Percentiles rank a stretch among this genome's conserved stretches.
These are phyloP conservation scores for Podosphaera xanthii DNA, from an alignment of 2,329 filamentous ascomycete species.

Conservation along the genomic window DNA sequence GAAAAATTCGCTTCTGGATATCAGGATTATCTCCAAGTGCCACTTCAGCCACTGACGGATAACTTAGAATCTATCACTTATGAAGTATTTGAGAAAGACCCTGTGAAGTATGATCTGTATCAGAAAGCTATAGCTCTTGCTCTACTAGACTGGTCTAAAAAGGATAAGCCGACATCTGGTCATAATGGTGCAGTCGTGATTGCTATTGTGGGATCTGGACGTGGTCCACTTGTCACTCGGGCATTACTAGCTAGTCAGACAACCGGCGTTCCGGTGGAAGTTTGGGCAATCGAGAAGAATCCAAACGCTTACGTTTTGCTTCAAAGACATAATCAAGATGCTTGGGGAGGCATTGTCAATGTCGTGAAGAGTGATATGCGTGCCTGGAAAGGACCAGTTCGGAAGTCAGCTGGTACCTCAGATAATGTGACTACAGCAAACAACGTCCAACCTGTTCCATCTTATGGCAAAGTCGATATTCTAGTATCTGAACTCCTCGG, in stretches of 20 bases:
- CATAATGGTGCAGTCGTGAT: constrained; percentile 53
- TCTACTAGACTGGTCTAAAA: constrained; percentile 51
- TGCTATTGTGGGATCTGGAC: constrained; percentile 79
- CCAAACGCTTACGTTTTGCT: constrained; percentile 91
- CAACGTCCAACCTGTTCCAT: constrained; percentile 18
- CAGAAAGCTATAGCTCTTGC: constrained; percentile 65
- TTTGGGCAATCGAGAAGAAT: constrained; percentile 95
- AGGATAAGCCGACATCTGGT: constrained; percentile 53
- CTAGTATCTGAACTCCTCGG: constrained; percentile 83
- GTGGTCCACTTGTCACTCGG: constrained; percentile 76
- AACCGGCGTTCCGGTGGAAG: constrained; percentile 55
- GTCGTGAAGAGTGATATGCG: constrained; percentile 96
- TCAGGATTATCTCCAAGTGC: constrained; percentile 90
- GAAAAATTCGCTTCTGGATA: constrained; percentile 52
- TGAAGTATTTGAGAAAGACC: constrained; percentile 95
- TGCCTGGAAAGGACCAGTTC: constrained; percentile 67
- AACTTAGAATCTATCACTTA: constrained; percentile 95
- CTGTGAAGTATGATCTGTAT: constrained; percentile 94
- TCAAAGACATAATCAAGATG: constrained; percentile 57
- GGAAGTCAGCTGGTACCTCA: constrained; percentile 13
- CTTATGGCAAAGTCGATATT: constrained; percentile 59
- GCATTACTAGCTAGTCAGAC: constrained; percentile 58
- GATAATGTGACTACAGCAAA: constrained; percentile 16
- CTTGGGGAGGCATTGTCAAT: constrained; percentile 63
- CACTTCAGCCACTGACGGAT: constrained; percentile 80